Evolutionary conservation across 768 basidiomycete species (phyloP).

Genomic region (Naganishia friedmannii): DNA sequence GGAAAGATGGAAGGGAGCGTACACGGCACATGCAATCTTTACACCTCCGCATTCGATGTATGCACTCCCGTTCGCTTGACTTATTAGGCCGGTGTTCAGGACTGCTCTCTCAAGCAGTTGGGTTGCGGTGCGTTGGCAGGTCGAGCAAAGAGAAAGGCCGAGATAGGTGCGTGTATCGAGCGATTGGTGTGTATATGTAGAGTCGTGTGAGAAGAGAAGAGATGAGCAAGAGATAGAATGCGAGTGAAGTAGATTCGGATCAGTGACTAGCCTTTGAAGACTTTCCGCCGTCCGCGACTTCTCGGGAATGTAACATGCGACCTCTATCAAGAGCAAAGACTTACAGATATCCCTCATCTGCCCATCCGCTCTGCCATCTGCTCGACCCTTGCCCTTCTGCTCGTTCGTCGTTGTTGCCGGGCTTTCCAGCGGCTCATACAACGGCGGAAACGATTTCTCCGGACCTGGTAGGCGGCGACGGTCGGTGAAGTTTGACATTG

Average conservation of each 20-base stretch:
- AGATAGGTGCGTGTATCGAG: no score
- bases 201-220: no score
- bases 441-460: constrained; percentile 8
- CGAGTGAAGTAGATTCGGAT: no score
- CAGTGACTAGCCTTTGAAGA: neutral
- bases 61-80: constrained; percentile 91
- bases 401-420: neutral
- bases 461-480: constrained; percentile 10
- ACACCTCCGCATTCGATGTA: constrained; percentile 86
- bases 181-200: no score
- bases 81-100: constrained; percentile 82
- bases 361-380: neutral
- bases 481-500: constrained; percentile 1
- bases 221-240: no score
- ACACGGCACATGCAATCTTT: constrained; percentile 97
- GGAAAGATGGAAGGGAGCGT: constrained; percentile 48
- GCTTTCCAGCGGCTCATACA: neutral
- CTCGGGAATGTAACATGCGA: no score
- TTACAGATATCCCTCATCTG: constrained; percentile 10
- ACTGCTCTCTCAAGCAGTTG: constrained; percentile 56
- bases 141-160: no score
- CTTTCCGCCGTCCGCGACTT: neutral
- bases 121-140: no score
- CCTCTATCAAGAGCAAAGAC: neutral
- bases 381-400: constrained; percentile 8